Evolutionary conservation across 2,329 filamentous ascomycete genomes (phyloP), one percentile per base, ranked within the genome.

Genomic region (Cladophialophora chaetospira): DNA sequence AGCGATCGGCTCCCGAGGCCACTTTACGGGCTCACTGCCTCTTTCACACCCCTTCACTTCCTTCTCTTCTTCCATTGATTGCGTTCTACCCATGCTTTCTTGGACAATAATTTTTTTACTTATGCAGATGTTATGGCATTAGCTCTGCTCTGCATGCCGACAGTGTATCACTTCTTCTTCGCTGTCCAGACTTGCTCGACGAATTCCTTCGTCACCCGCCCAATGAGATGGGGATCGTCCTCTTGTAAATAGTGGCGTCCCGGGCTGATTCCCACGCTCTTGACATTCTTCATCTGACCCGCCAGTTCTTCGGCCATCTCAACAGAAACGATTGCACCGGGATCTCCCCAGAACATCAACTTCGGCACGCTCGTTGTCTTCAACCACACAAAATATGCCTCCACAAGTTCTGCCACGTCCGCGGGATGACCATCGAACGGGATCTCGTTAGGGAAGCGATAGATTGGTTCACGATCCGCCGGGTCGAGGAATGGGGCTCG

Each of bases 191-290:
- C n/a, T n/a, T n/a, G n/a, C n/a, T n/a, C n/a, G n/a, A n/a, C n/a
- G n/a, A n/a, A n/a, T n/a, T n/a, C n/a, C n/a, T n/a, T n/a, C n/a
- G n/a, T 50, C 46, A n/a, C 46, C 17, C 29, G n/a, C 21, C 46
- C 46, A 25, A 50, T 50, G n/a, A 36, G 28, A 26, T 50, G 31
- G 21, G 46, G 46, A 36, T 50, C 23, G 11, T 50, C 46, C 31
- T 50, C 46, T 13, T 50, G 46, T 8, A 50, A 10, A 38, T 36
- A 50, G 31, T 50, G 46, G 17, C n/a, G 21, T 13, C 28, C 46
- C 2, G 28, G 28, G 1, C 46, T 31, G 3, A 50, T 17, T 11
- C 15, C 29, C 15, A 50, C 46, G 11, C 28, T 25, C 17, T 25
- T 15, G 5, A 50, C 15, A 35, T 50, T 50, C 42, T 44, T 44